phyloP scores from a whole-genome alignment of 2,329 filamentous ascomycete genomes.

The Ramichloridium luteum region DNA sequence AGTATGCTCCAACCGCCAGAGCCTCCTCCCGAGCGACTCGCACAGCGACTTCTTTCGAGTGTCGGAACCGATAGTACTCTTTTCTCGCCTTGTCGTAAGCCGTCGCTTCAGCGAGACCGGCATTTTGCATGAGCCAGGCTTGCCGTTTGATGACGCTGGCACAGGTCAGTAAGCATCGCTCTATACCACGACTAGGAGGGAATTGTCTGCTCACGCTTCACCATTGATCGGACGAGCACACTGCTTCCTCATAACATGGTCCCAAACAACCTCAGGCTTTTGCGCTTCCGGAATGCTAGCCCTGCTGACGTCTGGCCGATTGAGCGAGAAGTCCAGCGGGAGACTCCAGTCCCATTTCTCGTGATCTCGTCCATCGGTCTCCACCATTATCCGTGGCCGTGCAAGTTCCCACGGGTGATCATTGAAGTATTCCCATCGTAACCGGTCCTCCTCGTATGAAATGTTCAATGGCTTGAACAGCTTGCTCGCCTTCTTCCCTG shows the following conservation, averaged over 20 bases:
- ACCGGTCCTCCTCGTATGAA: slow-evolving; percentile 67
- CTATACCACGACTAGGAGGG: slow-evolving; percentile 2
- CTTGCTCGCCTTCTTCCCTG: slow-evolving; percentile 51
- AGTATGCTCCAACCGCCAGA: slow-evolving; percentile 71
- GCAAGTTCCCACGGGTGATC: slow-evolving; percentile 98
- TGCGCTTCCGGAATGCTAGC: no score
- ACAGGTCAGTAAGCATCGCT: slow-evolving; percentile 1
- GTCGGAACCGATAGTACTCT: slow-evolving; percentile 80
- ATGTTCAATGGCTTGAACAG: slow-evolving; percentile 72
- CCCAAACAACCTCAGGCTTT: no score
- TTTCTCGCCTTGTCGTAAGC: slow-evolving; percentile 81
- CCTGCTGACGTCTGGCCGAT: slow-evolving; percentile 14
- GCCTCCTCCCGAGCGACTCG: slow-evolving; percentile 84
- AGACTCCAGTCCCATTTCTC: slow-evolving; percentile 65
- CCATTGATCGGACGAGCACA: slow-evolving; percentile 65
- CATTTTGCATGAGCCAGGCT: slow-evolving; percentile 60
- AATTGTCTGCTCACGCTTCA: slow-evolving; percentile 17
- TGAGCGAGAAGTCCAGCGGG: slow-evolving; percentile 17
- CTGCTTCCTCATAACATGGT: slow-evolving; percentile 47
- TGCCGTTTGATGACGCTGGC: slow-evolving; percentile 83
- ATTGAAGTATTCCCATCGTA: slow-evolving; percentile 72
- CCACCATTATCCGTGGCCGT: slow-evolving; percentile 70
- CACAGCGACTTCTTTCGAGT: slow-evolving; percentile 68
- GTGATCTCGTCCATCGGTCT: slow-evolving; percentile 72
- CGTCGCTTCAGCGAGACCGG: slow-evolving; percentile 31